Evolutionary conservation across 345 rosid genomes (phyloP), one percentile per base, ranked within the genome.

Genomic region (Viola odorata): DNA sequence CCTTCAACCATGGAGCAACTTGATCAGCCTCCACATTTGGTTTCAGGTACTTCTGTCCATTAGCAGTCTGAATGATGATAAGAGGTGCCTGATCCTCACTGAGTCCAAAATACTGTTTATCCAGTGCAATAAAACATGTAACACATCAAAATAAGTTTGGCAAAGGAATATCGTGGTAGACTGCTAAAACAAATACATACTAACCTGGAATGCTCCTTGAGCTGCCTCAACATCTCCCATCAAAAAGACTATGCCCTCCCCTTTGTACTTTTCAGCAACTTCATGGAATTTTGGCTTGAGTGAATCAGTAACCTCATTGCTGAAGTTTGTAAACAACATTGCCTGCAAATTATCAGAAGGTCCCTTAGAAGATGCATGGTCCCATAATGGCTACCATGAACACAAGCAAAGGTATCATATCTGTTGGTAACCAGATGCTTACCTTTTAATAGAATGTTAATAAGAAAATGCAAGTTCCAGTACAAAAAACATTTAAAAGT

Each of bases 131-230:
- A 12, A 15, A 23, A 32, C 1, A 7, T 14, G 14, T 11, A n/a
- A 54, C n/a, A 48, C 6, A 32, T 67, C 17, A 64, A 50, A 53
- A 50, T 60, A 48, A 37, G 17, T 53, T 65, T n/a, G 42, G 60
- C 4, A 40, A 39, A 6, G 15, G 60, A 7, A 23, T 45, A 69
- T 14, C 66, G 37, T 56, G 44, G 17, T 58, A 39, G 38, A 66
- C 44, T 9, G 53, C 37, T 55, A 58, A 55, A 37, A 3, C 45
- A 8, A 13, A 55, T 40, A 62, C 50, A 54, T 37, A 69, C 78
- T 13, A 52, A 94, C 99, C 95, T 90, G 91, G 61, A 94, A 74
- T 50, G 96, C 97, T 68, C 82, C 85, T 82, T 91, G 80, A 84
- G 95, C 79, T 52, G 78, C 84, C 57, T 90, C 96, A n/a, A 82